phyloP scores from a whole-genome alignment of 2,329 filamentous ascomycete genomes.

The Nakataea oryzae region DNA sequence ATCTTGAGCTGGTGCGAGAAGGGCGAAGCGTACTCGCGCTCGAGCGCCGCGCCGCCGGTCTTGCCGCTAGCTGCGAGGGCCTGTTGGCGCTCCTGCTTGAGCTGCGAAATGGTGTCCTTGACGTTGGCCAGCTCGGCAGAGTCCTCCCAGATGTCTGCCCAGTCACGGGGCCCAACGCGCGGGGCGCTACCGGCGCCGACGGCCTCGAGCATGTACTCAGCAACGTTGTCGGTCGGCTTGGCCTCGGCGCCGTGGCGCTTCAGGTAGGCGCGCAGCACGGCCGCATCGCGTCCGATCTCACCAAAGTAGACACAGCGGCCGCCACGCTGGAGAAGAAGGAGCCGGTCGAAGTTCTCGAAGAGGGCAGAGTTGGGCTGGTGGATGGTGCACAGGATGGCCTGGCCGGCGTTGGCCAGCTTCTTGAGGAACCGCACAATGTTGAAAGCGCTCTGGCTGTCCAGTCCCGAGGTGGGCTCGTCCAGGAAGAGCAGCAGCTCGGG shows the following conservation, averaged over 20 bases:
- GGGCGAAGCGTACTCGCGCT: conserved; percentile 77
- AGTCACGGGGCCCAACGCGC: conserved; percentile 64
- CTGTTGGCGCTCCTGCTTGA: conserved; percentile 50
- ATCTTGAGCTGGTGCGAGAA: conserved; percentile 67
- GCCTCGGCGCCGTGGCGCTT: conserved; percentile 49
- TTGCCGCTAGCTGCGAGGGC: conserved; percentile 23
- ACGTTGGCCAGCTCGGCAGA: conserved; percentile 58
- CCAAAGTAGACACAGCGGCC: conserved; percentile 81
- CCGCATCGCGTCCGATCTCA: conserved; percentile 67
- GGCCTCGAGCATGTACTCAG: conserved; percentile 79
- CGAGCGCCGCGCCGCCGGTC: conserved; percentile 33
- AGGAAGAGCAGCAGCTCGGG: conserved; percentile 67
- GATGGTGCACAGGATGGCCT: conserved; percentile 84
- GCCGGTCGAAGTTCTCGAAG: conserved; percentile 80
- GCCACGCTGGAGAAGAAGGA: conserved; percentile 68
- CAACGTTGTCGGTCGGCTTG: conserved; percentile 44
- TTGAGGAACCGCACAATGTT: conserved; percentile 71
- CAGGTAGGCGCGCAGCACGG: conserved; percentile 56
- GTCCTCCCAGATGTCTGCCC: conserved; percentile 70
- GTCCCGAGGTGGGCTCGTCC: conserved; percentile 68
- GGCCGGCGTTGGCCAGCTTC: conserved; percentile 67
- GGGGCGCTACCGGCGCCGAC: conserved; percentile 66
- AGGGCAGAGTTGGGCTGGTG: conserved; percentile 81
- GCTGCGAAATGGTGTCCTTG: conserved; percentile 54
- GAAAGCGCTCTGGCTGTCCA: conserved; percentile 63